phyloP scores from a whole-genome alignment of 2,329 filamentous ascomycete species.

The Alternaria conjuncta region DNA sequence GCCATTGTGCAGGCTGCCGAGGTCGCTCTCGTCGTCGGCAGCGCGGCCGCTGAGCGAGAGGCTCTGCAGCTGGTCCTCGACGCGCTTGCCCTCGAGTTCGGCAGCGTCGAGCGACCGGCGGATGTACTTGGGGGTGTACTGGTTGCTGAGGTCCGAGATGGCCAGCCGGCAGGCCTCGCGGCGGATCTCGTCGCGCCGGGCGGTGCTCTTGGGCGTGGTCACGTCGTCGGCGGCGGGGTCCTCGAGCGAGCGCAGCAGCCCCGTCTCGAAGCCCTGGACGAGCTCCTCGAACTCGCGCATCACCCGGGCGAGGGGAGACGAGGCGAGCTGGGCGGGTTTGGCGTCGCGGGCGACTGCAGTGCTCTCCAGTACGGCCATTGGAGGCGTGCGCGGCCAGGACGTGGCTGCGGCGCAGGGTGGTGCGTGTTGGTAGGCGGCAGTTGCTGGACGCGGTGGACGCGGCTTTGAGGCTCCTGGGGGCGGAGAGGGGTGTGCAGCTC shows the following conservation, averaged over 20 bases:
- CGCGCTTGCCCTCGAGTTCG: conserved; percentile 38
- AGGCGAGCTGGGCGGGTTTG: conserved; percentile 12
- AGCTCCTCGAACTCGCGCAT: conserved; percentile 46
- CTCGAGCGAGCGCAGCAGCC: conserved; percentile 38
- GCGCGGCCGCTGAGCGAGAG: conserved; percentile 9
- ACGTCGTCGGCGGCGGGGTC: conserved; percentile 8
- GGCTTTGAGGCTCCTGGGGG: not conserved
- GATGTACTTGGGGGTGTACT: conserved; percentile 43
- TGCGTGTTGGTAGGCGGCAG: conserved; percentile 2
- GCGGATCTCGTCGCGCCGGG: conserved; percentile 26
- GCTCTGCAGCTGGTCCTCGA: conserved; percentile 39
- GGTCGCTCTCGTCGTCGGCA: conserved; percentile 15
- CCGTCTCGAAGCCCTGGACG: conserved; percentile 35
- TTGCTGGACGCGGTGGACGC: conserved; percentile 1
- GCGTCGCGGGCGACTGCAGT: conserved; percentile 27
- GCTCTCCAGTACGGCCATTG: conserved; percentile 40
- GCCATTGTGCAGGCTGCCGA: conserved; percentile 39
- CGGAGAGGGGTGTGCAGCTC: conserved; percentile 11
- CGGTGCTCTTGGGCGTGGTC: not conserved
- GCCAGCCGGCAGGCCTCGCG: conserved; percentile 43
- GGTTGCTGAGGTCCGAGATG: conserved; percentile 39
- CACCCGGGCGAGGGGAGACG: conserved; percentile 34
- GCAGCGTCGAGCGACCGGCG: conserved; percentile 36
- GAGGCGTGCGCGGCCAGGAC: conserved; percentile 13
- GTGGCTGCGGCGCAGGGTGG: conserved; percentile 9